Evolutionary conservation across 2,329 filamentous ascomycete species (phyloP).

Genomic region (Epichloe brachyelytri): DNA sequence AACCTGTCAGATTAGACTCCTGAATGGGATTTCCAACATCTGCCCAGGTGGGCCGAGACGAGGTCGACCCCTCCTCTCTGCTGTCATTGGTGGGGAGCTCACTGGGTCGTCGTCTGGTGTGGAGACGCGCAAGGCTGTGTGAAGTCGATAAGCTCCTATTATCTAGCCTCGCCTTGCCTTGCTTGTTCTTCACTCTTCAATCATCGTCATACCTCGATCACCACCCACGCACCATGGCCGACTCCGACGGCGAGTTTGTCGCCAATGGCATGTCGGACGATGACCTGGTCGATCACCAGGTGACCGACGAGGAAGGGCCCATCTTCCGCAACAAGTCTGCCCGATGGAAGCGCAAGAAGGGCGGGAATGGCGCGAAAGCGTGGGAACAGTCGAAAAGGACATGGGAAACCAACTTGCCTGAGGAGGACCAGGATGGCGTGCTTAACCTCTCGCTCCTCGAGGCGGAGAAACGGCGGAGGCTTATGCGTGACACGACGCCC

Average conservation of each 20-base stretch:
- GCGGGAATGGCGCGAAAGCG: conserved; percentile 35
- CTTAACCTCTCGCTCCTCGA: conserved; percentile 69
- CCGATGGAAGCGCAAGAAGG: conserved; percentile 18
- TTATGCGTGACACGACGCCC: conserved; percentile 87
- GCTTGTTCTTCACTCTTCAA: not conserved
- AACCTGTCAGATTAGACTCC: not conserved
- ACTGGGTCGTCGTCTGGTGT: not conserved
- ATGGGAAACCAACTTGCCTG: conserved; percentile 56
- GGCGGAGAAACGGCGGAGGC: conserved; percentile 65
- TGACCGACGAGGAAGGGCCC: conserved; percentile 25
- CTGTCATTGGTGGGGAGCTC: not conserved
- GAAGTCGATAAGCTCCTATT: not conserved
- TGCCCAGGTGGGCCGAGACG: not conserved
- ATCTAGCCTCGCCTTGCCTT: not conserved
- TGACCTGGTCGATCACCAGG: conserved; percentile 40
- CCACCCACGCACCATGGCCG: conserved; percentile 41
- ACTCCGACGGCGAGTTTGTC: conserved; percentile 61
- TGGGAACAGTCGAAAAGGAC: conserved; percentile 56
- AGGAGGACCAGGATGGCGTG: conserved; percentile 65
- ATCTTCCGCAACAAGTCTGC: conserved; percentile 15
- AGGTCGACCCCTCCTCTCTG: not conserved
- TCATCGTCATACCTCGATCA: not conserved
- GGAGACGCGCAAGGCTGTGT: conserved; percentile 1
- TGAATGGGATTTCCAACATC: too few species aligned
- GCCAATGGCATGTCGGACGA: conserved; percentile 51